Evolutionary conservation across 1,284 basidiomycete genomes (phyloP), one percentile per base, ranked within the genome.

Genomic region (Cryptococcus sp.): DNA sequence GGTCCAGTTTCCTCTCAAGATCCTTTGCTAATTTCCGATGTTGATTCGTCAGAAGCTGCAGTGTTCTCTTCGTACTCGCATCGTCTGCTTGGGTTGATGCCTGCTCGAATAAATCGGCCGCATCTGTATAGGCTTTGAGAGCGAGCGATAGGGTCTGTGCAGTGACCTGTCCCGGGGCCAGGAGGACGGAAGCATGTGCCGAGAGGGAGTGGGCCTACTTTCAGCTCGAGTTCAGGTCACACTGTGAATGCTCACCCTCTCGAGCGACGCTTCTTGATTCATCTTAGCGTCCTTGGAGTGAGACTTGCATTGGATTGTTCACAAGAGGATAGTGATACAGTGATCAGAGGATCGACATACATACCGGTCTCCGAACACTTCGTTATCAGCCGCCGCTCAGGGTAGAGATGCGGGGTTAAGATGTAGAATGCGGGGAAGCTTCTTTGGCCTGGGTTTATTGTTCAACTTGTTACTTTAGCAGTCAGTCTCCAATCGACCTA

Each of bases 141-240:
- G 67, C 73, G 3, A 59, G 49, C 7, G 51, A 23, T 9, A 72
- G 61, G 0, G 56, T 54, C 16, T 57, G 47, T 5, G 44, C 45
- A 3, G 61, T 45, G 1, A 56, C 54, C 21, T 58, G 51, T 11
- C 48, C 32, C 10, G 60, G 53, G 39, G 54, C 57, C 19, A 64
- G 53, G 3, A 71, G 56, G 16, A 52, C 42, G 1, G 63, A 61
- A 2, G 69, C 73, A 49, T 70, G 55, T 3, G 69, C 62, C 0
- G 70, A 72, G 22, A 75, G 62, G 14, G 66, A 58, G 49, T 75
- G 72, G 23, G 73, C 73, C 66, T 73, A 56, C 4, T 4, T 5
- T 28, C 28, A 28, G 36, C 36, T 39, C n/a, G n/a, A n/a, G n/a
- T n/a, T n/a, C n/a, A n/a, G n/a, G n/a, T n/a, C n/a, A n/a, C n/a